Base-by-base conservation (phyloP, 805 yeast genomes). In the Metschnikowia gelsemii region DNA sequence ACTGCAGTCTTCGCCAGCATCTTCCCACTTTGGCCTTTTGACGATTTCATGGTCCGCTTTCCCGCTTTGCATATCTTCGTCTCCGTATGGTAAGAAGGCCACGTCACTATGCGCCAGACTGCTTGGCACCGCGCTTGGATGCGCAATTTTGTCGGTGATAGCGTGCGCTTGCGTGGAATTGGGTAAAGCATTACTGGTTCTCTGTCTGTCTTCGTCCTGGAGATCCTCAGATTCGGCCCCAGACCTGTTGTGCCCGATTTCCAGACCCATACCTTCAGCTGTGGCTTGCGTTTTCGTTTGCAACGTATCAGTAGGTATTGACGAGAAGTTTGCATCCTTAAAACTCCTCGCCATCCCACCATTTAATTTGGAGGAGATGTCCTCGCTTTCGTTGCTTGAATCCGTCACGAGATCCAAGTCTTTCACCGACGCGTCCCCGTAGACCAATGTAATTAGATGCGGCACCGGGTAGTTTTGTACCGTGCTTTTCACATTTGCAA, bases 401-500 rank as follows among this genome's bases (percentile, higher is more conserved):
- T 19, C 9, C 1, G 13, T 16, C 17, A 29, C 34, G 18, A 13
- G 9, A 6, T 21, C 33, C 2, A 23, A 22, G 24, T 29, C 39
- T 14, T 35, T 41, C 20, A 22, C 36, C 25, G 21, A 14, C 12
- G 34, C 39, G 18, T 35, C 47, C 4, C 26, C 52, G 37, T 51
- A 51, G 11, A 51, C 20, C 7, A 50, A 23, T n/a, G 54, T 51
- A 24, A 51, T 47, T 13, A 42, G 31, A 24, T 45, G 46, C 3
- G 50, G 38, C n/a, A 26, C 46, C 37, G 12, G 27, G 26, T 23
- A 45, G 32, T n/a, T 42, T 26, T 36, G 32, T 32, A 40, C 40
- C 19, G 22, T 31, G n/a, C 17, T 35, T n/a, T 27, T 41, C 22
- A 51, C 43, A 7, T 35, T 40, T 3, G 31, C 46, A 17, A 51